phyloP scores from a whole-genome alignment of 2,329 filamentous ascomycete genomes.

The Geosmithia flava region DNA sequence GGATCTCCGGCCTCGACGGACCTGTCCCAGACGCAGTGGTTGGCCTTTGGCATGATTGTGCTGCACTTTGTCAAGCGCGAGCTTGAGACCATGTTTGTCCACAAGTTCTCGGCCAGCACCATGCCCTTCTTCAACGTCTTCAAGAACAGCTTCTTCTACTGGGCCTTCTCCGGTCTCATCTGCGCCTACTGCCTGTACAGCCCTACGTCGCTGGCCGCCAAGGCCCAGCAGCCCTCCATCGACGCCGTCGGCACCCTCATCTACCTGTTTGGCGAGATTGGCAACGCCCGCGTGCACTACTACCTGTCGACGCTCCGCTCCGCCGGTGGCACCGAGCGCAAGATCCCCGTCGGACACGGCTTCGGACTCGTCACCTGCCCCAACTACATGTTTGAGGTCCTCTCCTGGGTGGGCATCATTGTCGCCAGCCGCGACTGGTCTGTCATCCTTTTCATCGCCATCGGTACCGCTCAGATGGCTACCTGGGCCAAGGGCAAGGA shows the following conservation, averaged over 20 bases:
- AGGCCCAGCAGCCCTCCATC: conserved; percentile 31
- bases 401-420: conserved; percentile 77
- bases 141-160: conserved; percentile 94
- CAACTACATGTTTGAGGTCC: conserved; percentile 89
- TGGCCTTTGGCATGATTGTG: conserved; percentile 62
- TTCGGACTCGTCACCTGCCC: conserved; percentile 86
- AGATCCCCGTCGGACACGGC: conserved; percentile 76
- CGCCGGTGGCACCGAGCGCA: conserved; percentile 70
- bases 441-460: conserved; percentile 61
- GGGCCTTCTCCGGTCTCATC: conserved; percentile 68
- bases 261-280: conserved; percentile 65
- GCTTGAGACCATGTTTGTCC: conserved; percentile 84
- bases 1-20: conserved; percentile 21
- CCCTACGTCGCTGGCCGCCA: conserved; percentile 57
- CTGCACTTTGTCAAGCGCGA: conserved; percentile 93
- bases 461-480: conserved; percentile 70
- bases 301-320: conserved; percentile 68
- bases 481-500: conserved; percentile 90
- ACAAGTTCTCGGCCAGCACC: conserved; percentile 88
- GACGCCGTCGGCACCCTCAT: conserved; percentile 59
- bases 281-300: conserved; percentile 70
- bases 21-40: conserved; percentile 56
- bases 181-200: conserved; percentile 79
- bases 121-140: conserved; percentile 89
- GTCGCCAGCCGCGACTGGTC: conserved; percentile 69